These are phyloP conservation scores for Yamadazyma olivae DNA, from an alignment of 805 yeast genomes.

Conservation along the genomic window DNA sequence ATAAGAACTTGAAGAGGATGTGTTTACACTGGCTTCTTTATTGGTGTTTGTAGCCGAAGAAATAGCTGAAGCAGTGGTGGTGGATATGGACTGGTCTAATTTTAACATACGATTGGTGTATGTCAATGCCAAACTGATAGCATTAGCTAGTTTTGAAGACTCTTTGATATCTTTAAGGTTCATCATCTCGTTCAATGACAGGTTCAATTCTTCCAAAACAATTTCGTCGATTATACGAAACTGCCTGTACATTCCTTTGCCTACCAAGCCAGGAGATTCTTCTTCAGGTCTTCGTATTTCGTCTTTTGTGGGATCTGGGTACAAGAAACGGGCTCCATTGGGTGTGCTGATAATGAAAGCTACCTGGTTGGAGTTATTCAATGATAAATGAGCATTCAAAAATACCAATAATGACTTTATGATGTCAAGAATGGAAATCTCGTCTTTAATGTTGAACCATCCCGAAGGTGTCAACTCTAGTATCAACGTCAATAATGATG, in stretches of 20 bases:
- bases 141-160: constrained; percentile 60
- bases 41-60: constrained; percentile 31
- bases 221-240: constrained; percentile 76
- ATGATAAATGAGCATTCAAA: constrained; percentile 82
- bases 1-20: constrained; percentile 13
- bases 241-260: constrained; percentile 76
- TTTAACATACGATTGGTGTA: constrained; percentile 68
- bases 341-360: constrained; percentile 78
- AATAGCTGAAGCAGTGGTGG: constrained; percentile 44
- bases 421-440: constrained; percentile 54
- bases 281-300: constrained; percentile 9
- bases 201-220: constrained; percentile 57
- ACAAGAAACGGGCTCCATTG: constrained; percentile 63
- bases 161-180: constrained; percentile 30
- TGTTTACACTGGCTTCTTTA: constrained; percentile 12
- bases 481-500: constrained; percentile 75
- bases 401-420: constrained; percentile 68
- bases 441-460: constrained; percentile 52
- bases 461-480: constrained; percentile 74
- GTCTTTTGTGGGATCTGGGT: constrained; percentile 48
- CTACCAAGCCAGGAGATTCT: constrained; percentile 24
- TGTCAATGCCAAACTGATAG: constrained; percentile 77
- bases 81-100: constrained; percentile 43
- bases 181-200: constrained; percentile 15
- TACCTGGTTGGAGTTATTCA: constrained; percentile 80